Conservation (phyloP, 1,284 basidiomycete species). For the Moesziomyces sp. region DNA sequence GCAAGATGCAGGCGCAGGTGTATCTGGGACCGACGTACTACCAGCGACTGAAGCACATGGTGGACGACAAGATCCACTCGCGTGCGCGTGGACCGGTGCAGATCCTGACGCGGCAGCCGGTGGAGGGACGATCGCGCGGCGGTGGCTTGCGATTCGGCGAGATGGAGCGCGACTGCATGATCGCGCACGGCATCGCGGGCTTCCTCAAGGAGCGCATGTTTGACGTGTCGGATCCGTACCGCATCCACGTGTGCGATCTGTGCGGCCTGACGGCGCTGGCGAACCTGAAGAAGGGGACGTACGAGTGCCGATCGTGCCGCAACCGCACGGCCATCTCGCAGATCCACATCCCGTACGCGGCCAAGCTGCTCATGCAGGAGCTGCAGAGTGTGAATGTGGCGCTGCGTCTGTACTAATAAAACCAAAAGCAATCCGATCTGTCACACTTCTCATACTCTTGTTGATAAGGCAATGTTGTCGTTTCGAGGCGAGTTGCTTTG, state of each 20-base stretch:
- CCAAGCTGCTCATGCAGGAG: conserved; percentile 86
- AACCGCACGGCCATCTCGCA: conserved; percentile 67
- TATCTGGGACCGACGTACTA: conserved; percentile 99
- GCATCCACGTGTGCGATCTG: conserved; percentile 65
- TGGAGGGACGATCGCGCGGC: conserved; percentile 98
- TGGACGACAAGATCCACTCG: conserved; percentile 99
- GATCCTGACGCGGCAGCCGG: conserved; percentile 95
- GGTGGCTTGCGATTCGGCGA: conserved; percentile 99
- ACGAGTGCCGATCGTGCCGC: conserved; percentile 65
- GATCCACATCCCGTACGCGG: conserved; percentile 69
- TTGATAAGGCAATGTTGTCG: not conserved
- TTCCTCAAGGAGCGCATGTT: conserved; percentile 76
- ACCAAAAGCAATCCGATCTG: not conserved
- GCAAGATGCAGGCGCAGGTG: conserved; percentile 95
- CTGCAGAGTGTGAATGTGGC: conserved; percentile 70
- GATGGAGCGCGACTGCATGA: conserved; percentile 99
- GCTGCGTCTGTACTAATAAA: conserved; percentile 58
- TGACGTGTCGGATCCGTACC: conserved; percentile 65
- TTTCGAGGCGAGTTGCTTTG: not conserved
- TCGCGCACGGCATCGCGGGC: conserved; percentile 96
- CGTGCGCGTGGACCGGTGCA: conserved; percentile 96
- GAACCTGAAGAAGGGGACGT: conserved; percentile 65
- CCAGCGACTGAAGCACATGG: conserved; percentile 99
- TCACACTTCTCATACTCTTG: not conserved
- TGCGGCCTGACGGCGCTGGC: conserved; percentile 65